Evolutionary conservation across 441 rosid species (phyloP).

Genomic region (Gossypium trilobum): DNA sequence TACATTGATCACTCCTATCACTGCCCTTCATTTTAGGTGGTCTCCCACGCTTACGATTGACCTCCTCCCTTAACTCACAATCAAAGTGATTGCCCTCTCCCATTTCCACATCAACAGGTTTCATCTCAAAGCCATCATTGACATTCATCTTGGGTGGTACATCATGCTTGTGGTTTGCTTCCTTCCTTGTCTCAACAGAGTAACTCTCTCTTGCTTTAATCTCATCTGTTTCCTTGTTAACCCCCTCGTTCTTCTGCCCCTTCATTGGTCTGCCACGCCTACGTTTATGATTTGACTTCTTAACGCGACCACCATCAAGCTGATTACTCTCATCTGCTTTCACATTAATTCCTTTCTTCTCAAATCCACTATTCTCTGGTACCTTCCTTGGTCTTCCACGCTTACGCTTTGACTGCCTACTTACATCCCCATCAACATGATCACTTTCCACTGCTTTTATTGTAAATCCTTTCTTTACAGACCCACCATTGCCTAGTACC

Average conservation of each 20-base stretch:
- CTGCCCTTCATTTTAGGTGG: conserved; percentile 19
- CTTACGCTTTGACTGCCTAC: conserved; percentile 19
- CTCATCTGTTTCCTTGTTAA: not conserved
- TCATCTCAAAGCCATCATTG: conserved; percentile 11
- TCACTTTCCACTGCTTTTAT: conserved; percentile 17
- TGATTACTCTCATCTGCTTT: not conserved
- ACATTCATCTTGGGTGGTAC: not conserved
- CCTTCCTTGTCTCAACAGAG: conserved; percentile 8
- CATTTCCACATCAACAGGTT: conserved; percentile 17
- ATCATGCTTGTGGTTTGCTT: not conserved
- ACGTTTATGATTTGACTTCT: not conserved
- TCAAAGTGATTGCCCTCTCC: conserved; percentile 18
- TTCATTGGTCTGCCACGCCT: conserved; percentile 12
- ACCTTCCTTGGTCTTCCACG: conserved; percentile 24
- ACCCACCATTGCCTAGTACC: conserved; percentile 11
- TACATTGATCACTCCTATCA: conserved; percentile 12
- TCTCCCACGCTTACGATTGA: conserved; percentile 27
- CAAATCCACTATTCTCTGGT: conserved; percentile 5
- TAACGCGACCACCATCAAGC: not conserved
- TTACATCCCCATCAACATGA: conserved; percentile 16
- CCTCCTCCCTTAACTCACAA: not conserved
- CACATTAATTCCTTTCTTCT: not conserved
- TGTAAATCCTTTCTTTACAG: conserved; percentile 13
- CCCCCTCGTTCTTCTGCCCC: not conserved
- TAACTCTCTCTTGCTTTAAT: conserved; percentile 10